phyloP scores from a whole-genome alignment of 2,329 filamentous ascomycete species.

The Sclerotiophoma versabilis region DNA sequence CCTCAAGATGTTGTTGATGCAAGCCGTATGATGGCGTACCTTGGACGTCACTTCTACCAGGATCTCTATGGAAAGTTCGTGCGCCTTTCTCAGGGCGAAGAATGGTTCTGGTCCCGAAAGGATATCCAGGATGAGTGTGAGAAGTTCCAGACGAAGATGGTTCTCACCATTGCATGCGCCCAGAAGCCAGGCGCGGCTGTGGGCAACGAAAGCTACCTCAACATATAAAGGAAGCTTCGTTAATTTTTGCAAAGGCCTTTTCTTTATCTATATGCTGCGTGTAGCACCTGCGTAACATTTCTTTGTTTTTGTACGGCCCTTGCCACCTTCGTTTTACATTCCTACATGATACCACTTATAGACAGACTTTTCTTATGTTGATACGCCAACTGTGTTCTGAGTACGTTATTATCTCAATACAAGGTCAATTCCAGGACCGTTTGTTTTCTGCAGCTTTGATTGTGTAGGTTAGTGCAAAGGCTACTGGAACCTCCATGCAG shows the following conservation, averaged over 20 bases:
- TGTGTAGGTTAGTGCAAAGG: background rate
- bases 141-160: conserved; percentile 35
- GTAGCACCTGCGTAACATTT: background rate
- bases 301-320: background rate
- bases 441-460: background rate
- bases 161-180: conserved; percentile 36
- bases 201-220: conserved; percentile 26
- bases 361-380: conserved; percentile 7
- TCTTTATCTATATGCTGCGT: background rate
- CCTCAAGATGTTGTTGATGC: conserved; percentile 30
- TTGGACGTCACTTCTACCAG: conserved; percentile 38
- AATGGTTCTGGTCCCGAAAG: conserved; percentile 37
- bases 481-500: background rate
- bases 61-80: conserved; percentile 33
- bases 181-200: conserved; percentile 22
- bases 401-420: background rate
- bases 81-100: conserved; percentile 25
- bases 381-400: background rate
- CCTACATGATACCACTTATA: conserved; percentile 21
- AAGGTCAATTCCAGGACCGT: background rate
- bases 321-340: background rate
- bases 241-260: background rate
- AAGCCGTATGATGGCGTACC: conserved; percentile 35
- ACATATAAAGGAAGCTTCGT: conserved; percentile 13
- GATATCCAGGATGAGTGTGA: conserved; percentile 34